Percentiles rank a stretch among this genome's conserved stretches.
These are phyloP conservation scores for Alternaria solani DNA, from an alignment of 2,329 filamentous ascomycete genomes.

Conservation along the genomic window DNA sequence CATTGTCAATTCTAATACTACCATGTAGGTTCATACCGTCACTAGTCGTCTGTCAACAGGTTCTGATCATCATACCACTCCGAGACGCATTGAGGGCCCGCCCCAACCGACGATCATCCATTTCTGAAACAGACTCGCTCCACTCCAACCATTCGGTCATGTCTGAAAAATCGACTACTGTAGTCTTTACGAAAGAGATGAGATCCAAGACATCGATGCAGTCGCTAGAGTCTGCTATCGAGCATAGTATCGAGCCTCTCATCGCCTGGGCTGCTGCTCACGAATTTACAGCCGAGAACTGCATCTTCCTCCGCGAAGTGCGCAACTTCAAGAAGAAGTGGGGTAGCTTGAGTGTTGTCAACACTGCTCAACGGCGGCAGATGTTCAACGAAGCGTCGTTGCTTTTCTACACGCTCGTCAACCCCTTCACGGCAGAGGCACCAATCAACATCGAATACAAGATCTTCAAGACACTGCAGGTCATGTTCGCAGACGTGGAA, in stretches of 20 bases:
- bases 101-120: conserved; percentile 29
- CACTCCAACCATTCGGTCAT: conserved; percentile 32
- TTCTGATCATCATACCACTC: conserved; percentile 48
- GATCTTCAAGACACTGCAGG: conserved; percentile 47
- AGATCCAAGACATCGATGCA: conserved; percentile 50
- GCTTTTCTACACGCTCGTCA: conserved; percentile 50
- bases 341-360: conserved; percentile 35
- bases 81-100: conserved; percentile 37
- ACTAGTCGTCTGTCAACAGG: conserved; percentile 49
- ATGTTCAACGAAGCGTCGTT: conserved; percentile 50
- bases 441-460: conserved; percentile 53
- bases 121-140: conserved; percentile 39
- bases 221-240: conserved; percentile 46
- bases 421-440: conserved; percentile 48
- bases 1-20: not conserved
- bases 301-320: conserved; percentile 51
- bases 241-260: conserved; percentile 46
- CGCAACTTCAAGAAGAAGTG: conserved; percentile 50
- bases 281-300: conserved; percentile 51
- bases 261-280: conserved; percentile 48
- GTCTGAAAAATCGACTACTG: conserved; percentile 32
- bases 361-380: conserved; percentile 43
- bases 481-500: conserved; percentile 42
- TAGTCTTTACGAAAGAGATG: conserved; percentile 37
- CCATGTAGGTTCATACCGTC: conserved; percentile 45